Base-by-base conservation (phyloP, 2,329 filamentous ascomycete species). In the Truncatella angustata region DNA sequence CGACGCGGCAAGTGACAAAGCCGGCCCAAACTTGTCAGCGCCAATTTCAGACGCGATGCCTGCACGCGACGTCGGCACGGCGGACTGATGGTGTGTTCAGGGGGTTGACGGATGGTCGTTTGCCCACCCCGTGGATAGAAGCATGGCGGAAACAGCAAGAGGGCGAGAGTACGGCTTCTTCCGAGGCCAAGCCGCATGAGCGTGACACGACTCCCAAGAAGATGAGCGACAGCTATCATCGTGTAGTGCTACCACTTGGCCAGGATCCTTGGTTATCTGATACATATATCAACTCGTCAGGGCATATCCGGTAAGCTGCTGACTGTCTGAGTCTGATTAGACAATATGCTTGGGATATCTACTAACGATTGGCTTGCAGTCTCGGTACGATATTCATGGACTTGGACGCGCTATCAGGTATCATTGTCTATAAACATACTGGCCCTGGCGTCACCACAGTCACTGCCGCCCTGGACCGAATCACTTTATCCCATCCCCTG, bases 351-450 rank as follows among this genome's bases (percentile, higher is more conserved):
- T 40, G 5, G 23, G 12, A 24, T 20, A 21, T 44, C 21, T 24
- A 7, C 28, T 16, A 14, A 18, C 36, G 5, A 51, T 2, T 14
- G 28, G 28, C 28, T 14, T 56, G 20, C 54, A 81, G 84, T 49
- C 75, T 91, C 6, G 88, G 88, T 0, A 85, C 87, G 0, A 73
- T 92, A 14, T 82, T 92, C 55, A 91, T 91, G 87, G 88, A 92
- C 56, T 77, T 92, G 2, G 88, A 92, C 68, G 88, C 88, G 0
- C 70, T 92, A 6, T 87, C 87, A 1, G 88, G 89, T 9, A 82
- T 91, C 43, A 81, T 92, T 51, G 87, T 88, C 16, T 86, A 91
- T 68, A 88, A 87, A 56, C 73, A 85, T 75, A 69, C 80, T 73
- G 62, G 88, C 69, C 47, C 85, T 72, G 50, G 78, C 77, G 62